Percentiles rank a stretch among this genome's conserved stretches.
phyloP scores from a whole-genome alignment of 768 basidiomycete genomes.

The Auriscalpium microsporum region DNA sequence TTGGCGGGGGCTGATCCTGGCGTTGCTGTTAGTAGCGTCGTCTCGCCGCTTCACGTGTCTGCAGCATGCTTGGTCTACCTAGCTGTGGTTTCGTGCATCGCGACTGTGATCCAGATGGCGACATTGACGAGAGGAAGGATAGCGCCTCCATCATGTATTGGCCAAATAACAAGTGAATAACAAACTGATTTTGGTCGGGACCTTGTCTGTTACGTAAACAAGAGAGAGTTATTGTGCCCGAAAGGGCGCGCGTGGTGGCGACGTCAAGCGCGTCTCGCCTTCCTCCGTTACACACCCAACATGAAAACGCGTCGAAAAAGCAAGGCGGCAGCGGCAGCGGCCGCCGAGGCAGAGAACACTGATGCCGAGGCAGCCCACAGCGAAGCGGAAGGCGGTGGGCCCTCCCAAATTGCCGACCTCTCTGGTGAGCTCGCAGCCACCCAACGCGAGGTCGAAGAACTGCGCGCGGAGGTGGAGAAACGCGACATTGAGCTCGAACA shows the following conservation, averaged over 20 bases:
- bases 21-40: constrained; percentile 23
- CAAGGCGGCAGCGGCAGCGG: constrained; percentile 40
- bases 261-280: not conserved
- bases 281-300: constrained; percentile 15
- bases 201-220: too few relatives aligned
- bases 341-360: constrained; percentile 17
- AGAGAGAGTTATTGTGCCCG: too few relatives aligned
- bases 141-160: not conserved
- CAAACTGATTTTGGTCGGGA: not conserved
- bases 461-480: constrained; percentile 55
- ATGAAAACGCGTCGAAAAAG: constrained; percentile 56
- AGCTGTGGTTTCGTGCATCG: constrained; percentile 22
- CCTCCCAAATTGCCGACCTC: constrained; percentile 45
- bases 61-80: constrained; percentile 19
- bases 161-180: not conserved
- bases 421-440: constrained; percentile 44
- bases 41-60: constrained; percentile 14
- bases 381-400: constrained; percentile 23
- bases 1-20: constrained; percentile 1
- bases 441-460: constrained; percentile 61
- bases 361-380: constrained; percentile 25
- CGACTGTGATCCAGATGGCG: constrained; percentile 4
- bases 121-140: not conserved
- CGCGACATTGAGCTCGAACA: constrained; percentile 83
- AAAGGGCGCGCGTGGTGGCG: too few relatives aligned